Base-by-base conservation (phyloP, 768 basidiomycete species). In the Mycena rosella region DNA sequence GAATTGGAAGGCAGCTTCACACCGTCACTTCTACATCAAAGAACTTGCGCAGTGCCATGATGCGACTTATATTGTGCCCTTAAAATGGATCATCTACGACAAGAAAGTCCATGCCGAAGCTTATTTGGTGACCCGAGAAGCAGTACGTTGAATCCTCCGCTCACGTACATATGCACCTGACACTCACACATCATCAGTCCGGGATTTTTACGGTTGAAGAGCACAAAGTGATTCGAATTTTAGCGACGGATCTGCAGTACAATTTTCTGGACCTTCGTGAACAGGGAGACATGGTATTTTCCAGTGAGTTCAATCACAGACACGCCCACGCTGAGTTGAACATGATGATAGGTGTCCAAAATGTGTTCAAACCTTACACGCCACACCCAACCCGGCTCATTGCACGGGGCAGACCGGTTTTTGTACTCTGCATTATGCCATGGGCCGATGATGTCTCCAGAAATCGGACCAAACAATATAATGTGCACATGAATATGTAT, bases 401-500 rank as follows among this genome's bases (percentile, higher is more conserved):
- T 13, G 60, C 60, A 7, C 32, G 29, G 5, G 48, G 60, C 1
- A 47, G 48, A 10, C 60, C 60, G 2, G n/a, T 60, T 15, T 60
- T 60, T 32, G 27, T 32, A 11, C 27, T 58, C 22, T 42, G 56
- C 6, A 49, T 49, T 9, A 60, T 60, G 58, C 27, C 30, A 45
- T n/a, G n/a, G n/a, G n/a, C n/a, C n/a, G n/a, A n/a, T n/a, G n/a
- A n/a, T n/a, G n/a, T n/a, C n/a, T n/a, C 57, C 5, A 44, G 57
- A 7, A 59, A 59, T 32, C 7, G 8, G 6, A 59, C 42, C 57
- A 82, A 82, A 64, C 77, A 80, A 55, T 81, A 78, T 55, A 80
- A 81, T 58, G 64, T 72, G 7, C 80, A 81, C 57, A 76, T 60
- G 11, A 81, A 81, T 61, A 63, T 79, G 9, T 81, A 79, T 48